These are phyloP conservation scores for Solanum hybrid DNA, from an alignment of 305 asterid genomes.

Conservation along the genomic window DNA sequence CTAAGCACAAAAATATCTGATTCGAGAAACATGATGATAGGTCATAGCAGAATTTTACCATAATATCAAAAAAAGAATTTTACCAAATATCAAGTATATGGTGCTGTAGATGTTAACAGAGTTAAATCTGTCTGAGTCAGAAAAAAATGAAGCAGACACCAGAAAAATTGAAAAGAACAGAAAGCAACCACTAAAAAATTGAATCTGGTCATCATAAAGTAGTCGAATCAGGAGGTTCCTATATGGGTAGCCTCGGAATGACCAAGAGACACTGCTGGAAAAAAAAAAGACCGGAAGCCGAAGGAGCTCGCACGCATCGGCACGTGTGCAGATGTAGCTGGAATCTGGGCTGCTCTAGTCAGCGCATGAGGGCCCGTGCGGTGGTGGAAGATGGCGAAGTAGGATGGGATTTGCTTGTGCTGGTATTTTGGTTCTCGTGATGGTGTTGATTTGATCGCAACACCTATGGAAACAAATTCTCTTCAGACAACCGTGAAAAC, in stretches of 20 bases:
- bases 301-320: background rate
- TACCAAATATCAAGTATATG: background rate
- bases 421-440: background rate
- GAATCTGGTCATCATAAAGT: background rate
- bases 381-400: background rate
- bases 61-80: background rate
- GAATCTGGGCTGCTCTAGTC: background rate
- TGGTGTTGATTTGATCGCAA: background rate
- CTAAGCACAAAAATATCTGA: background rate
- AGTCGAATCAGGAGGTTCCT: background rate
- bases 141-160: background rate
- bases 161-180: background rate
- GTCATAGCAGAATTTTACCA: background rate
- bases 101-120: background rate
- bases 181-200: background rate
- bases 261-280: background rate
- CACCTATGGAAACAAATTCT: background rate
- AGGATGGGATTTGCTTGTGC: background rate
- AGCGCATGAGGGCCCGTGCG: background rate
- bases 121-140: background rate
- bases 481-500: background rate
- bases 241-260: background rate
- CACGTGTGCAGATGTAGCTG: background rate
- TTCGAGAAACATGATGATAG: background rate
- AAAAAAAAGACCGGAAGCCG: background rate